Conservation (phyloP, 176 grass and related monocot species). For the Lolium rigidum region DNA sequence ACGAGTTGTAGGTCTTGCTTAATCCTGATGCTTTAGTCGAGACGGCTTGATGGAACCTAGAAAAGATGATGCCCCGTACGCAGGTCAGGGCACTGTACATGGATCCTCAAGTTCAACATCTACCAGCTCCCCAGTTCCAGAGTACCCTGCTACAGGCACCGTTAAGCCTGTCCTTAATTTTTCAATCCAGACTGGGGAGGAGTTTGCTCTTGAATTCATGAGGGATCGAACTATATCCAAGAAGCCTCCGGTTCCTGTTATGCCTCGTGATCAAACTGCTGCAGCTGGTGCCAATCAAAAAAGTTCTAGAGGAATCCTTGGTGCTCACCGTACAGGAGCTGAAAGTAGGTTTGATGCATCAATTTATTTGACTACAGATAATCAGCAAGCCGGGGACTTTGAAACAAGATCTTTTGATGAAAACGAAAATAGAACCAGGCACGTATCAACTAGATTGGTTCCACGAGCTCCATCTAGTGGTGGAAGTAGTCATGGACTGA, state of each 20-base stretch:
- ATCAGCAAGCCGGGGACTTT: slow-evolving; percentile 36
- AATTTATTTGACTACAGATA: slow-evolving; percentile 57
- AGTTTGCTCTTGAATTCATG: slow-evolving; percentile 96
- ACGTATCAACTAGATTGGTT: slow-evolving; percentile 62
- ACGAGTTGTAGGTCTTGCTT: neutral
- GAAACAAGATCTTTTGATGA: slow-evolving; percentile 57
- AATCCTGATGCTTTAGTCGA: neutral
- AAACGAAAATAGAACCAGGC: slow-evolving; percentile 65
- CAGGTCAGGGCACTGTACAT: slow-evolving; percentile 42
- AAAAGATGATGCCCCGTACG: slow-evolving; percentile 47
- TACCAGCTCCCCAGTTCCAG: slow-evolving; percentile 48
- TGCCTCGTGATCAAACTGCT: slow-evolving; percentile 58
- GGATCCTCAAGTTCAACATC: slow-evolving; percentile 51
- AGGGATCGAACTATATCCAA: slow-evolving; percentile 76
- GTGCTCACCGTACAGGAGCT: slow-evolving; percentile 41
- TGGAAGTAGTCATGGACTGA: slow-evolving; percentile 54
- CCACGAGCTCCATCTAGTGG: slow-evolving; percentile 51
- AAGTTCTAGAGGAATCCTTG: slow-evolving; percentile 56
- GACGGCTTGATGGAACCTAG: slow-evolving; percentile 56
- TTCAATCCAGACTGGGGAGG: slow-evolving; percentile 96
- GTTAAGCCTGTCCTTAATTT: slow-evolving; percentile 85
- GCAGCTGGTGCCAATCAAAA: slow-evolving; percentile 41
- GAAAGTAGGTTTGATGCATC: slow-evolving; percentile 64
- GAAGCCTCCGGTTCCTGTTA: slow-evolving; percentile 61
- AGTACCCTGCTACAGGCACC: slow-evolving; percentile 37